A percentile compares a stretch with the other conserved stretches of the same genome.
These are phyloP conservation scores for Suillus fuscotomentosus DNA, from an alignment of 768 basidiomycete genomes.

Conservation along the genomic window DNA sequence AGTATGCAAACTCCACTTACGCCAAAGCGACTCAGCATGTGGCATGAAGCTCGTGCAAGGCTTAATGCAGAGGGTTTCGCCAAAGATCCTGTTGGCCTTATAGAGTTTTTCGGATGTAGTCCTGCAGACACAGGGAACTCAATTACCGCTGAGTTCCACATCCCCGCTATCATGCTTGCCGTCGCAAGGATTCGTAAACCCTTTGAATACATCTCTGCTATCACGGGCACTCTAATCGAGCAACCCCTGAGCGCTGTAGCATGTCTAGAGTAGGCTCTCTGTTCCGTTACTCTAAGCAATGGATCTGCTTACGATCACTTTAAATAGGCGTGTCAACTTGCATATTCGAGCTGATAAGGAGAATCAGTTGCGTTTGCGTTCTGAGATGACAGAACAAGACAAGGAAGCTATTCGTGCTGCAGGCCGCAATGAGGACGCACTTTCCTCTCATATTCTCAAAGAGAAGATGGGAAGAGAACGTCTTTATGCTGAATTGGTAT, in stretches of 20 bases:
- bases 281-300: neutral
- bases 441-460: neutral
- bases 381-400: constrained; percentile 18
- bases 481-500: neutral
- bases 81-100: neutral
- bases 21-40: neutral
- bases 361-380: constrained; percentile 12
- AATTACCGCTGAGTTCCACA: neutral
- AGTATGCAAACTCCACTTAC: neutral
- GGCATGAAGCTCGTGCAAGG: neutral
- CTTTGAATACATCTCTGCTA: neutral
- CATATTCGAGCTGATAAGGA: constrained; percentile 17
- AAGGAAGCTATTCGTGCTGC: constrained; percentile 8
- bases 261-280: neutral
- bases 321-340: constrained; percentile 5
- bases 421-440: neutral
- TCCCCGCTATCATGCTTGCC: neutral
- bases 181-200: neutral
- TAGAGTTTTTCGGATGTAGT: neutral
- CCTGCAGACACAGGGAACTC: neutral
- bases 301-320: neutral
- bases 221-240: neutral
- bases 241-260: neutral
- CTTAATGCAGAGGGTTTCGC: neutral
- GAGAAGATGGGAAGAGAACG: neutral